These are phyloP conservation scores for Scalesia atractyloides DNA, from an alignment of 129 eudicot genomes.

Conservation along the genomic window DNA sequence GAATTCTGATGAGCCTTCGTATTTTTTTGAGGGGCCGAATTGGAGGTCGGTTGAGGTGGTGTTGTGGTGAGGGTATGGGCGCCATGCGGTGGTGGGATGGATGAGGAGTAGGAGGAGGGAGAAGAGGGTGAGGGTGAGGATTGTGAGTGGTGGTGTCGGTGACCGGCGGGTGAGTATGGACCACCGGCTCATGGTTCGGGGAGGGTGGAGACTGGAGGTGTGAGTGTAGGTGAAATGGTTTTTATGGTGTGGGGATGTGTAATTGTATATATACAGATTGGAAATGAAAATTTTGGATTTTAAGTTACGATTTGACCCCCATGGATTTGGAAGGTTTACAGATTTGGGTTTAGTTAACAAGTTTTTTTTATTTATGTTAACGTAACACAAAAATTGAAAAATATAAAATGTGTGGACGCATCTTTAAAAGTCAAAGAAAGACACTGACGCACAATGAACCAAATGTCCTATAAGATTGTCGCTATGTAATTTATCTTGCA, in stretches of 20 bases:
- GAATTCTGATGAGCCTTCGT: constrained; percentile 89
- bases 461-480: too few species aligned
- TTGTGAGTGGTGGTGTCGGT: constrained; percentile 31
- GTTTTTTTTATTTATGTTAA: too few species aligned
- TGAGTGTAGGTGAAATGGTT: constrained; percentile 16
- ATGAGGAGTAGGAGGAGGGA: constrained; percentile 25
- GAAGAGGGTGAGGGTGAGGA: constrained; percentile 29
- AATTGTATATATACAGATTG: constrained; percentile 13
- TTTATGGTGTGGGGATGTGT: constrained; percentile 15
- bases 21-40: constrained; percentile 67
- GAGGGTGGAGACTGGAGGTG: constrained; percentile 1
- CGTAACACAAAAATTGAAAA: too few species aligned
- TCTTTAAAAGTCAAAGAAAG: too few species aligned
- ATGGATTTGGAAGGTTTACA: not conserved
- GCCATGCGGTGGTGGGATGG: constrained; percentile 39
- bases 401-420: too few species aligned
- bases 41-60: constrained; percentile 42
- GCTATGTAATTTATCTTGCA: too few species aligned
- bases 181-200: constrained; percentile 25
- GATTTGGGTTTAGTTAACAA: not conserved
- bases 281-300: not conserved
- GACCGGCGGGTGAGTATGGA: constrained; percentile 26
- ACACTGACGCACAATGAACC: too few species aligned
- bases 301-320: not conserved
- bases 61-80: constrained; percentile 55